Conservation (phyloP, 2,329 filamentous ascomycete genomes). For the Colletotrichum higginsianum region DNA sequence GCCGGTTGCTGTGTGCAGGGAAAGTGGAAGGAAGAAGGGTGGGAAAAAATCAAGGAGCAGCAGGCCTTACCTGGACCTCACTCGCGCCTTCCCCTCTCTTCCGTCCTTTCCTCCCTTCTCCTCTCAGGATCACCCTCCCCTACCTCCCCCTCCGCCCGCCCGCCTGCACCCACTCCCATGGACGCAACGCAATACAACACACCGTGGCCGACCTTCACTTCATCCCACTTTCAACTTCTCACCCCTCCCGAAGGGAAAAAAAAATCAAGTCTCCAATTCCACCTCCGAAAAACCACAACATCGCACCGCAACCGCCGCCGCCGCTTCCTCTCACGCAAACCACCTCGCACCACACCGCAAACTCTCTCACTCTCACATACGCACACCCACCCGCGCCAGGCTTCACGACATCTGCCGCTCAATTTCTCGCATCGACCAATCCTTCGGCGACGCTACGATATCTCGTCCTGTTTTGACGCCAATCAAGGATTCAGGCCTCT, state of each 20-base stretch:
- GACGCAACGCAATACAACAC: constrained; percentile 24
- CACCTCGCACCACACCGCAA: constrained; percentile 19
- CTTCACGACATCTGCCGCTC: constrained; percentile 14
- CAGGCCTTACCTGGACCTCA: constrained; percentile 37
- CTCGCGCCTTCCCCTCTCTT: constrained; percentile 36
- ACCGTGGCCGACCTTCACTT: constrained; percentile 27
- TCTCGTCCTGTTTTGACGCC: constrained; percentile 41
- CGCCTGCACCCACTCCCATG: constrained; percentile 31
- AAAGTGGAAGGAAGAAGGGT: constrained; percentile 6
- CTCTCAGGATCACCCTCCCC: not conserved
- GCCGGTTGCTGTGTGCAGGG: constrained; percentile 4
- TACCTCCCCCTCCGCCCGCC: constrained; percentile 7
- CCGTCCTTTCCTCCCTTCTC: constrained; percentile 29
- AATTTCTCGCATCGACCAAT: constrained; percentile 18
- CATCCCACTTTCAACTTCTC: constrained; percentile 38
- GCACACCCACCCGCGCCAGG: constrained; percentile 15
- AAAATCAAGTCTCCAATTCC: constrained; percentile 42
- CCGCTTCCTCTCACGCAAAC: constrained; percentile 28
- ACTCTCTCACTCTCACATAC: constrained; percentile 9
- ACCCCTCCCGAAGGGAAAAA: constrained; percentile 20
- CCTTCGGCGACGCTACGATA: constrained; percentile 29
- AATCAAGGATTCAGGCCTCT: constrained; percentile 36
- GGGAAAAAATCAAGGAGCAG: constrained; percentile 6
- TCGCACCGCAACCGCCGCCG: constrained; percentile 28
- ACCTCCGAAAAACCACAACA: constrained; percentile 40